Evolutionary conservation across 108 stramenopile species (phyloP).

Genomic region (Pseudonitzschia delicatissima): DNA sequence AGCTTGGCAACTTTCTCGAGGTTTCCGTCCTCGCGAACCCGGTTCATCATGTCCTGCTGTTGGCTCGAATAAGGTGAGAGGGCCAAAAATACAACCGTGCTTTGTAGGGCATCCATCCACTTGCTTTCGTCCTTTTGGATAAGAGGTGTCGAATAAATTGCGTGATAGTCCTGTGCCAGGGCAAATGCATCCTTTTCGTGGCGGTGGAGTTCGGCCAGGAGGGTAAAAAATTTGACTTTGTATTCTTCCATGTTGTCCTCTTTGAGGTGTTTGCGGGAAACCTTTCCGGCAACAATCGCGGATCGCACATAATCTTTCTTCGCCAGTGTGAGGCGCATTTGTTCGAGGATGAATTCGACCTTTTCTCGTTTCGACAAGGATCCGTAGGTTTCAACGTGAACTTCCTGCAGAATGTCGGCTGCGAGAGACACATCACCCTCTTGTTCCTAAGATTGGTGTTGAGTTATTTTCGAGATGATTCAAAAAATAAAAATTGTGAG

Average conservation of each 20-base stretch:
- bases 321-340: constrained; percentile 91
- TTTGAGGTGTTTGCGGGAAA: constrained; percentile 83
- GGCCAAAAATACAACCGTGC: constrained; percentile 86
- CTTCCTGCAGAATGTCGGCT: constrained; percentile 92
- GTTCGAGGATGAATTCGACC: constrained; percentile 98
- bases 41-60: constrained; percentile 91
- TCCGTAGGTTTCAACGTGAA: constrained; percentile 99
- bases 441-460: constrained; percentile 46
- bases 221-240: constrained; percentile 88
- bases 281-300: constrained; percentile 93
- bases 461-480: too few species aligned
- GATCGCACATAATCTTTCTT: constrained; percentile 95
- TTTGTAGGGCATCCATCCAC: constrained; percentile 82
- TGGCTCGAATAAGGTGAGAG: constrained; percentile 82
- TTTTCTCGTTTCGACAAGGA: constrained; percentile 95
- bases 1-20: constrained; percentile 66
- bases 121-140: constrained; percentile 47
- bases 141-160: constrained; percentile 74
- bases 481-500: too few species aligned
- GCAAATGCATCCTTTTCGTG: constrained; percentile 92
- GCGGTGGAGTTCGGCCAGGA: constrained; percentile 88
- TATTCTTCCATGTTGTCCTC: constrained; percentile 90
- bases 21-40: constrained; percentile 67
- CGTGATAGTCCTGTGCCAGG: constrained; percentile 88
- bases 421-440: constrained; percentile 84